Percentiles rank a stretch among this genome's conserved stretches.
phyloP scores from a whole-genome alignment of 1,139 yeast genomes.

The Torulaspora globosa region DNA sequence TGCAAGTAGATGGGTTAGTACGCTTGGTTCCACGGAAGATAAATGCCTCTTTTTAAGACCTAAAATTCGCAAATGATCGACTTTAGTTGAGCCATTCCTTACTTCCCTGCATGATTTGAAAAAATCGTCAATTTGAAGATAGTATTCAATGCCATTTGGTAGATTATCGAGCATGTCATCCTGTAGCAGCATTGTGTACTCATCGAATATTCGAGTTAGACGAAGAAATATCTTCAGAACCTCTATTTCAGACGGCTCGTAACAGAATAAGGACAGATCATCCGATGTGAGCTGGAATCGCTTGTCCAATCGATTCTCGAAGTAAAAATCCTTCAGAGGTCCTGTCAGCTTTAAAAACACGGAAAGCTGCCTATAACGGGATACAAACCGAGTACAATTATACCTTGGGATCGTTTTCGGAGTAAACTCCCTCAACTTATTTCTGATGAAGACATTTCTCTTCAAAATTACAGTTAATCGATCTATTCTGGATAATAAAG shows the following conservation, averaged over 20 bases:
- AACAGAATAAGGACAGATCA: constrained; percentile 12
- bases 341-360: constrained; percentile 11
- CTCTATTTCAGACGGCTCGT: constrained; percentile 12
- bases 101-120: constrained; percentile 12
- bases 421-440: constrained; percentile 10
- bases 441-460: constrained; percentile 11
- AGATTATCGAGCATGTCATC: constrained; percentile 9
- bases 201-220: constrained; percentile 11
- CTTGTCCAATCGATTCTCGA: constrained; percentile 11
- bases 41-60: constrained; percentile 13
- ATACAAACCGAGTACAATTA: constrained; percentile 6
- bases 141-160: constrained; percentile 15
- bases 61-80: constrained; percentile 7
- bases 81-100: constrained; percentile 13
- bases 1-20: constrained; percentile 6
- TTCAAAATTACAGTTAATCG: constrained; percentile 9
- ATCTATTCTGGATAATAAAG: constrained; percentile 14
- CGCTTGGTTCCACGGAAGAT: constrained; percentile 7
- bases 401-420: constrained; percentile 12
- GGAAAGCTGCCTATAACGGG: constrained; percentile 13
- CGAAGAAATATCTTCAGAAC: constrained; percentile 11
- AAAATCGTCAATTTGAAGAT: constrained; percentile 12
- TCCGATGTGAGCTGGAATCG: constrained; percentile 11
- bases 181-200: constrained; percentile 12
- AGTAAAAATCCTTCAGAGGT: constrained; percentile 5